Evolutionary conservation across 2,329 filamentous ascomycete genomes (phyloP), one percentile per base, ranked within the genome.

Genomic region (Pestalotiopsis sp.): DNA sequence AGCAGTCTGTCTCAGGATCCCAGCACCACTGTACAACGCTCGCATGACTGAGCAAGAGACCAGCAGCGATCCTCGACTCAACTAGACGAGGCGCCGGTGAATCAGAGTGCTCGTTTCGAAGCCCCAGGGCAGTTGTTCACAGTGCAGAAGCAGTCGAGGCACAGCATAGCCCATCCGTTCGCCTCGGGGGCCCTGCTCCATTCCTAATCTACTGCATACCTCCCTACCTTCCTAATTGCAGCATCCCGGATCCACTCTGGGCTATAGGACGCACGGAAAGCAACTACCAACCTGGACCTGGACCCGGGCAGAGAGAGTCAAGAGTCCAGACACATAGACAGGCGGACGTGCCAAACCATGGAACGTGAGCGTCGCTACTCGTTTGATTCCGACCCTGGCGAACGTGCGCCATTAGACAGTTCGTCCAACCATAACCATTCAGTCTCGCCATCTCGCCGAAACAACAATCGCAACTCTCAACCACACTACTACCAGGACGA

Each of bases 361-460:
- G 73, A 69, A 52, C 72, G 74, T 69, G 73, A 69, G 39, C 72
- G 74, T 69, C 75, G 73, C 63, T 77, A 76, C 67, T 77, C 74
- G 59, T 73, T 73, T 66, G 74, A 74, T 52, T 75, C 73, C 10
- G 74, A 76, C 65, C 70, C 71, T 48, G 73, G 73, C 72, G 76
- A 76, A 70, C 70, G 59, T 68, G 72, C 70, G 61, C 76, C 76
- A 67, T 73, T 78, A 60, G 76, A 75, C 70, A 66, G 72, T 62
- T 70, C 30, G 30, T 35, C 68, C 14, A 72, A 71, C 52, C 55
- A 70, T 39, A 60, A 66, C 35, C 64, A 68, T 52, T 64, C 68
- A 22, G 58, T 65, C 67, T 71, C 48, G 66, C 60, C 70, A 63
- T 68, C 44, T 24, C 40, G 38, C 30, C 66, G 52, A 63, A 66